phyloP scores from a whole-genome alignment of 2,329 filamentous ascomycete species.

The Harringtonia aguacate region DNA sequence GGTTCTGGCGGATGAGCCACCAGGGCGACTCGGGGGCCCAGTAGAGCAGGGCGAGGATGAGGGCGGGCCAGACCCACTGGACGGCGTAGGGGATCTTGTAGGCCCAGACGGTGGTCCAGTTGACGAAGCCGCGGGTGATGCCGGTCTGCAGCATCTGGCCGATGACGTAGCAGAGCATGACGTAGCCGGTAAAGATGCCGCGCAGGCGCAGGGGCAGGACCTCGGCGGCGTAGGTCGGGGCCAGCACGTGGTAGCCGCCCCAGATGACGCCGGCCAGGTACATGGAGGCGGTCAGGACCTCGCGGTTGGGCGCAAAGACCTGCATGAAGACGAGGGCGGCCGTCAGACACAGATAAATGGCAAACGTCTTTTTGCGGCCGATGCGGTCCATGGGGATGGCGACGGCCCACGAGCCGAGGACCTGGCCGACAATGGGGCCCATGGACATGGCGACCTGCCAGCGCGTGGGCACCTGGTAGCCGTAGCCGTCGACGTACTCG shows the following conservation, averaged over 20 bases:
- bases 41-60: slow-evolving; percentile 26
- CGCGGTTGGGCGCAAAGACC: slow-evolving; percentile 42
- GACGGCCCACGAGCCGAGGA: slow-evolving; percentile 36
- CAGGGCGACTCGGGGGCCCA: slow-evolving; percentile 17
- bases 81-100: slow-evolving; percentile 28
- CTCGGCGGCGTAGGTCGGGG: slow-evolving; percentile 44
- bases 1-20: slow-evolving; percentile 27
- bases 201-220: slow-evolving; percentile 43
- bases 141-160: slow-evolving; percentile 41
- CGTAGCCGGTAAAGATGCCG: slow-evolving; percentile 40
- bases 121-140: slow-evolving; percentile 27
- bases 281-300: slow-evolving; percentile 42
- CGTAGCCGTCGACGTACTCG: slow-evolving; percentile 12
- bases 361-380: slow-evolving; percentile 28
- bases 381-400: slow-evolving; percentile 26
- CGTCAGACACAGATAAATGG: slow-evolving; percentile 26
- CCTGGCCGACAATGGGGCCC: slow-evolving; percentile 32
- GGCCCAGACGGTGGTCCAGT: slow-evolving; percentile 26
- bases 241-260: slow-evolving; percentile 43
- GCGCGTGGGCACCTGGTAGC: slow-evolving; percentile 21
- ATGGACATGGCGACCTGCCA: slow-evolving; percentile 23
- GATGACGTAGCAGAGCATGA: slow-evolving; percentile 47
- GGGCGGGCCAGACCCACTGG: slow-evolving; percentile 31
- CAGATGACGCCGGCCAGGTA: slow-evolving; percentile 44
- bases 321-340: slow-evolving; percentile 44